A percentile compares a stretch with the other conserved stretches of the same genome.
Conservation (phyloP, 176 grass and related monocot species). For the Triticum urartu region DNA sequence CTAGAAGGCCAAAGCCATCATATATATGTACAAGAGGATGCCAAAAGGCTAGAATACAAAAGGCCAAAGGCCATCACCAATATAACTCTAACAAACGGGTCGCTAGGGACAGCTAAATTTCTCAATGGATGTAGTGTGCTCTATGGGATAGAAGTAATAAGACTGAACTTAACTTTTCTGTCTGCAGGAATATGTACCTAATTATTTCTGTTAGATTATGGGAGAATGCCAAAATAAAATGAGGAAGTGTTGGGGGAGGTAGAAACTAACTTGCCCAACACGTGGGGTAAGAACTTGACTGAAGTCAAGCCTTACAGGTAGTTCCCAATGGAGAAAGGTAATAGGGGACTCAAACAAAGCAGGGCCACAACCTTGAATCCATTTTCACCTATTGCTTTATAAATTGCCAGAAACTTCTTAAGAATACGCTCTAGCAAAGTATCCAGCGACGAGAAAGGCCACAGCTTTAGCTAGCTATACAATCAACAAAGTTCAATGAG, state of each 20-base stretch:
- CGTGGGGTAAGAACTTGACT: constrained; percentile 94
- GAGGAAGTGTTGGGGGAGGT: neutral
- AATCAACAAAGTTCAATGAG: constrained; percentile 37
- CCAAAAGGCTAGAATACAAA: no score
- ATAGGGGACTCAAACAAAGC: constrained; percentile 86
- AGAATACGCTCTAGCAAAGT: constrained; percentile 97
- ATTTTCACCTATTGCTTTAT: constrained; percentile 99
- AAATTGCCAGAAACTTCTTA: constrained; percentile 95
- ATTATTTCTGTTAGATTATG: neutral
- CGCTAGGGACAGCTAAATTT: neutral
- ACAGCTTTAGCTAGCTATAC: constrained; percentile 78
- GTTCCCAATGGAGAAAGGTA: constrained; percentile 97
- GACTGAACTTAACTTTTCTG: neutral
- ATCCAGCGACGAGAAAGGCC: constrained; percentile 95
- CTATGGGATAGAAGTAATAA: neutral
- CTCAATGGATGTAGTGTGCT: constrained; percentile 15
- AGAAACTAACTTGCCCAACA: constrained; percentile 86
- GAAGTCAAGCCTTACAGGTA: constrained; percentile 98
- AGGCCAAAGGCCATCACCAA: no score
- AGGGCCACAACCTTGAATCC: constrained; percentile 93
- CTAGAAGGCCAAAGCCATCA: no score
- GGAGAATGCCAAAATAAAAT: neutral
- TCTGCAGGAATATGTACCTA: neutral
- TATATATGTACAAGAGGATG: no score
- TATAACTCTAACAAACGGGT: neutral